phyloP scores from a whole-genome alignment of 192 early-diverging fungal species.

The Linnemannia hyalina region DNA sequence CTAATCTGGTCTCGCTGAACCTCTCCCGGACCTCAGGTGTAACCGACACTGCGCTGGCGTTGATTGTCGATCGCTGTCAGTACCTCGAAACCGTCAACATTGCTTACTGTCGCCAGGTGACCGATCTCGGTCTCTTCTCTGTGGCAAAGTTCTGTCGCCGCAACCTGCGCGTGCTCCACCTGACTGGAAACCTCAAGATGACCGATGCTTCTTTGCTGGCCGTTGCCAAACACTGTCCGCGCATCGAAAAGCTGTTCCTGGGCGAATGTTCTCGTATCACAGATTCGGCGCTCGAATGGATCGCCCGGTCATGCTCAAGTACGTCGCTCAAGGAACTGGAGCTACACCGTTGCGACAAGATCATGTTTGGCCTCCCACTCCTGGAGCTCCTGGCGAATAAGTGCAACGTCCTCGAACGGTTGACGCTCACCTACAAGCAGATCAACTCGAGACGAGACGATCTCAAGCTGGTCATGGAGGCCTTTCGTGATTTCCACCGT shows the following conservation, averaged over 20 bases:
- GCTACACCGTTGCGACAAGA: constrained; percentile 49
- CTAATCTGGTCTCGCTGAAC: constrained; percentile 42
- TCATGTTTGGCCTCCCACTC: constrained; percentile 33
- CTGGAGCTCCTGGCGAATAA: constrained; percentile 25
- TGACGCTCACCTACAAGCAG: constrained; percentile 50
- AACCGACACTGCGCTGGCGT: constrained; percentile 29
- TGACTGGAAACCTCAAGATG: constrained; percentile 65
- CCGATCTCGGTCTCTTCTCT: constrained; percentile 40
- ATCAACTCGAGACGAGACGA: constrained; percentile 51
- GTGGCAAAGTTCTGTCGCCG: constrained; percentile 53
- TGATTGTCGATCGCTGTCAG: constrained; percentile 50
- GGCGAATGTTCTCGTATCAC: constrained; percentile 60
- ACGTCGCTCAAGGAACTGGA: constrained; percentile 34
- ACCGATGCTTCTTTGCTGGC: constrained; percentile 57
- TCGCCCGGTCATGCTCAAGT: constrained; percentile 54
- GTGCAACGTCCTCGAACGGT: constrained; percentile 34
- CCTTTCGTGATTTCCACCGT: constrained; percentile 37
- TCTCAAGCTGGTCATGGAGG: constrained; percentile 55
- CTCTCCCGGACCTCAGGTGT: constrained; percentile 45
- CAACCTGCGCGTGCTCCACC: constrained; percentile 35
- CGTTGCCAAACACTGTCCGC: constrained; percentile 59
- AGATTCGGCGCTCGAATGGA: constrained; percentile 56
- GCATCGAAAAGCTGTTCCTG: constrained; percentile 60
- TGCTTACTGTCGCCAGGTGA: constrained; percentile 39
- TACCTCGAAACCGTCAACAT: constrained; percentile 42